Percentiles rank a stretch among this genome's conserved stretches.
Conservation (phyloP, 2,329 filamentous ascomycete genomes). For the Incumbomyces lentus region DNA sequence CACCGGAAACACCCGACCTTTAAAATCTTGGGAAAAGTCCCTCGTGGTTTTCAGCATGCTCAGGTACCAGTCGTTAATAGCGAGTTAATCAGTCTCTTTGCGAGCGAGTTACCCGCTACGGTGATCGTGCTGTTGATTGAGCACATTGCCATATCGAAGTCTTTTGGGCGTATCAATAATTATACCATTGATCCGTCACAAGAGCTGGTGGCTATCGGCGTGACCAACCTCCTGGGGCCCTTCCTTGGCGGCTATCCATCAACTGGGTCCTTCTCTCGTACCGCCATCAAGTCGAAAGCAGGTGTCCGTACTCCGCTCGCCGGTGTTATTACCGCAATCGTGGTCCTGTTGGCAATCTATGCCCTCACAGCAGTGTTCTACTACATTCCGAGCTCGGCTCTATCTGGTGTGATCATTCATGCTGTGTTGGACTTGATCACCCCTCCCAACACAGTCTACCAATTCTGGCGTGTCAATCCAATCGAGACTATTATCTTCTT, state of each 20-base stretch:
- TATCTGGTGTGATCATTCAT: slow-evolving; percentile 88
- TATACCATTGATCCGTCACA: slow-evolving; percentile 94
- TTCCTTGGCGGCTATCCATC: slow-evolving; percentile 88
- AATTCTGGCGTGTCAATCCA: slow-evolving; percentile 90
- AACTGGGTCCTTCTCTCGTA: slow-evolving; percentile 91
- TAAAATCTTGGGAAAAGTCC: slow-evolving; percentile 64
- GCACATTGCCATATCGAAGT: slow-evolving; percentile 95
- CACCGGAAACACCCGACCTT: slow-evolving; percentile 56
- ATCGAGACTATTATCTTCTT: slow-evolving; percentile 90
- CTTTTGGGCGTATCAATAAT: slow-evolving; percentile 90
- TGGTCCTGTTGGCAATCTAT: slow-evolving; percentile 86
- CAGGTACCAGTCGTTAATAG: slow-evolving; percentile 59
- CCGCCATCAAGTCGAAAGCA: slow-evolving; percentile 94
- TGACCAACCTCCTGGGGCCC: slow-evolving; percentile 79
- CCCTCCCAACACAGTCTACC: slow-evolving; percentile 79
- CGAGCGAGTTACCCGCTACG: slow-evolving; percentile 64
- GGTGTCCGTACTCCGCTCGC: slow-evolving; percentile 86
- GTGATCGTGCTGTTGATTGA: slow-evolving; percentile 94
- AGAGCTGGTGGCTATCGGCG: slow-evolving; percentile 87
- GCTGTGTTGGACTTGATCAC: slow-evolving; percentile 90
- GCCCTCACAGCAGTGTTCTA: slow-evolving; percentile 80
- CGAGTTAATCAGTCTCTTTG: slow-evolving; percentile 58
- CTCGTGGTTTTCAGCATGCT: slow-evolving; percentile 75
- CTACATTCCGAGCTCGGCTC: slow-evolving; percentile 73
- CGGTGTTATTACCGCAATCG: slow-evolving; percentile 73